These are phyloP conservation scores for Candida ficus DNA, from an alignment of 805 yeast species.

Conservation along the genomic window DNA sequence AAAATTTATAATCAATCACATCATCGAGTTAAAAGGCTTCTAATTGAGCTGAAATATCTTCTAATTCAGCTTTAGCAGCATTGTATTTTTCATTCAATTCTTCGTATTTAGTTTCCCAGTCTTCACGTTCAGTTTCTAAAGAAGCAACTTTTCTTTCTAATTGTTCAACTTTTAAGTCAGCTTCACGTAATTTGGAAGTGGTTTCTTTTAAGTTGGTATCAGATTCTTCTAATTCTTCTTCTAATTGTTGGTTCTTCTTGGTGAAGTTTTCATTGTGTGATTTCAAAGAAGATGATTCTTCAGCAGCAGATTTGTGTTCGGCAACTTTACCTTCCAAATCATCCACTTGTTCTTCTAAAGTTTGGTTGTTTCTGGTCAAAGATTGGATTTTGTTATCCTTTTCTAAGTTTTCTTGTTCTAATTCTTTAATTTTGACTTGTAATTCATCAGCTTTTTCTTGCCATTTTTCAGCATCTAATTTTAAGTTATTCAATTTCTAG, in stretches of 20 bases:
- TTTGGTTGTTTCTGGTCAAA: slow-evolving; percentile 85
- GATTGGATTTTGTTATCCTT: slow-evolving; percentile 95
- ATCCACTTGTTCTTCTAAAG: slow-evolving; percentile 79
- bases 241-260: slow-evolving; percentile 84
- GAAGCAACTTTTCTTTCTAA: slow-evolving; percentile 91
- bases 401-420: slow-evolving; percentile 87
- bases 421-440: slow-evolving; percentile 70
- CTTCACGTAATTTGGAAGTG: slow-evolving; percentile 88
- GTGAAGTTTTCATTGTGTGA: slow-evolving; percentile 86
- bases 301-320: slow-evolving; percentile 81
- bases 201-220: slow-evolving; percentile 90
- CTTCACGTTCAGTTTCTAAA: slow-evolving; percentile 87
- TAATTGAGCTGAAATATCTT: slow-evolving; percentile 93
- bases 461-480: slow-evolving; percentile 94
- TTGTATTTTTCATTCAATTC: slow-evolving; percentile 77
- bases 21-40: slow-evolving; percentile 40
- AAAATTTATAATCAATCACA: not conserved
- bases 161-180: slow-evolving; percentile 94
- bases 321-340: slow-evolving; percentile 62
- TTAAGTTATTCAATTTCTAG: slow-evolving; percentile 81
- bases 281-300: slow-evolving; percentile 83
- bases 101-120: slow-evolving; percentile 86
- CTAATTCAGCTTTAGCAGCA: slow-evolving; percentile 88
- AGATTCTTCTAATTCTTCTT: slow-evolving; percentile 85
- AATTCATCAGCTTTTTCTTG: slow-evolving; percentile 94